phyloP scores from a whole-genome alignment of 495 filamentous ascomycete genomes.

The Neurospora sp. region DNA sequence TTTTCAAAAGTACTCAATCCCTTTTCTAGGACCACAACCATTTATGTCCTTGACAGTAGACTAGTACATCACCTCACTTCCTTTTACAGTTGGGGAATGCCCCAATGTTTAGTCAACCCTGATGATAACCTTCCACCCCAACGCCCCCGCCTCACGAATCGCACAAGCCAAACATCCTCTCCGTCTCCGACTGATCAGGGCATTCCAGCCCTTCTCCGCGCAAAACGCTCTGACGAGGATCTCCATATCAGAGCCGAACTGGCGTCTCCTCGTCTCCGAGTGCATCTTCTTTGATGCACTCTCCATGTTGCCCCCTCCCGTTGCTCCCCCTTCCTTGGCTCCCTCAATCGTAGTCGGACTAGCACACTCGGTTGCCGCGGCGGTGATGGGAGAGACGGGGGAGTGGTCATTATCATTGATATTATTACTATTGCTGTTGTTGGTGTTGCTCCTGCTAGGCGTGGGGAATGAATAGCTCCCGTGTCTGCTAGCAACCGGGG shows the following conservation, averaged over 20 bases:
- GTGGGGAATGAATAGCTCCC: slow-evolving; percentile 11
- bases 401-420: background rate
- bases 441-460: background rate
- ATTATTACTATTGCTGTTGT: background rate
- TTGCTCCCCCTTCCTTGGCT: background rate
- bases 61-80: background rate
- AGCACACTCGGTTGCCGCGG: background rate
- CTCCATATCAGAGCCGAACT: slow-evolving; percentile 47
- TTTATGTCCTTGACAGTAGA: background rate
- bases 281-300: slow-evolving; percentile 34
- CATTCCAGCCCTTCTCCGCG: slow-evolving; percentile 57
- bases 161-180: slow-evolving; percentile 58
- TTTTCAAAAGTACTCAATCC: background rate
- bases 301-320: slow-evolving; percentile 4
- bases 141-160: slow-evolving; percentile 57
- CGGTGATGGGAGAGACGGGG: background rate
- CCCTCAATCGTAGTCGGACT: background rate
- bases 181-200: slow-evolving; percentile 53
- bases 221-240: slow-evolving; percentile 60
- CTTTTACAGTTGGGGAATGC: background rate
- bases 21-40: background rate
- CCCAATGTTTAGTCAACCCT: slow-evolving; percentile 37
- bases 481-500: slow-evolving; percentile 22
- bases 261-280: slow-evolving; percentile 40
- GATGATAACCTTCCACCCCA: slow-evolving; percentile 56